These are phyloP conservation scores for Oryza glumipatula DNA, from an alignment of 176 grass and related monocot genomes.

Conservation along the genomic window DNA sequence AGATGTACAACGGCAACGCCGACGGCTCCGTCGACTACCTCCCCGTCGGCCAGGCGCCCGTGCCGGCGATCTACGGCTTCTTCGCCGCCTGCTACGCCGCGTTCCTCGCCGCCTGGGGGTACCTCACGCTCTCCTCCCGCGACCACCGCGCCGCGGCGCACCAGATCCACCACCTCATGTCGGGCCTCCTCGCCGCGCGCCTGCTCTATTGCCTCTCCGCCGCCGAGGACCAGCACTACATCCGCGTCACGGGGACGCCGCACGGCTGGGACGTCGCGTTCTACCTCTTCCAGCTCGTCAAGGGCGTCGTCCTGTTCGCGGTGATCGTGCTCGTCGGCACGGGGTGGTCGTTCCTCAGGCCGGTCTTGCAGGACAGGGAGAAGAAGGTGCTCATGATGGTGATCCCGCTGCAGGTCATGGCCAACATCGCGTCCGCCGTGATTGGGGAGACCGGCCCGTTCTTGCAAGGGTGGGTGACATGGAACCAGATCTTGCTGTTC, in stretches of 20 bases:
- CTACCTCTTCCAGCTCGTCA: constrained; percentile 88
- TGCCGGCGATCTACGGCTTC: constrained; percentile 73
- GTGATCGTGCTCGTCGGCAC: constrained; percentile 89
- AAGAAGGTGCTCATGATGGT: constrained; percentile 97
- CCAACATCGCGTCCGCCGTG: constrained; percentile 70
- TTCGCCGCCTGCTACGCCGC: constrained; percentile 61
- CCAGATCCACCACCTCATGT: constrained; percentile 95
- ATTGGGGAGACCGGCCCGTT: constrained; percentile 90
- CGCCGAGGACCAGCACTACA: constrained; percentile 88
- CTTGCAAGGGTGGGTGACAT: constrained; percentile 69
- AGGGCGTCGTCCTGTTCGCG: constrained; percentile 77
- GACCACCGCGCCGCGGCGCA: constrained; percentile 46
- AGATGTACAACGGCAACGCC: constrained; percentile 75
- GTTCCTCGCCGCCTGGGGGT: constrained; percentile 68
- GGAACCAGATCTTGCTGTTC: constrained; percentile 77
- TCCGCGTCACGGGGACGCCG: constrained; percentile 81
- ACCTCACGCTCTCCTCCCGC: constrained; percentile 67
- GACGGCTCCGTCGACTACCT: constrained; percentile 83
- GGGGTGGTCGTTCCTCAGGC: constrained; percentile 94
- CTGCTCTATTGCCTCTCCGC: constrained; percentile 81
- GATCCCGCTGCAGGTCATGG: constrained; percentile 84
- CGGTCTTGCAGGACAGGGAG: constrained; percentile 86
- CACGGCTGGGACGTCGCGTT: constrained; percentile 90
- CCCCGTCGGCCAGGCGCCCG: constrained; percentile 74
- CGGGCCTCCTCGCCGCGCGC: constrained; percentile 62